Percentiles rank a stretch among this genome's conserved stretches.
Evolutionary conservation across 352 stramenopile genomes (phyloP).

Genomic region (Nothophytophthora sp.): DNA sequence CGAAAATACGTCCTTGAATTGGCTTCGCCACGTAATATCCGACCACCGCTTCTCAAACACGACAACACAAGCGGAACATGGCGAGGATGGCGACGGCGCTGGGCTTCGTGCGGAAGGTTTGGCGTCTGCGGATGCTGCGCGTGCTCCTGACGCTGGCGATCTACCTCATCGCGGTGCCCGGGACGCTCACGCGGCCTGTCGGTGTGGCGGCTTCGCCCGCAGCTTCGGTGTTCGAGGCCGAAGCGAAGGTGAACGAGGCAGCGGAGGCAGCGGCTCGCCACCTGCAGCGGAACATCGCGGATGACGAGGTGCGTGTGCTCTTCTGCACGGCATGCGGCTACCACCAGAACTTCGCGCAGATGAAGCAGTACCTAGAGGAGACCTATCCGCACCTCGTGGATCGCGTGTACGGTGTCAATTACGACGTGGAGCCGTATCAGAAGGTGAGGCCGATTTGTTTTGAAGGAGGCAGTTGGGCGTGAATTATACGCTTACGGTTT

Average conservation of each 20-base stretch:
- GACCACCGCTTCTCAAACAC: neutral
- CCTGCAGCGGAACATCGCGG: conserved; percentile 34
- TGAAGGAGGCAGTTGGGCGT: no score
- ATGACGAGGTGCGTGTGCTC: conserved; percentile 65
- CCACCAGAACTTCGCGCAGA: conserved; percentile 76
- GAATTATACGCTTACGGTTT: no score
- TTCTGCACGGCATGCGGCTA: conserved; percentile 83
- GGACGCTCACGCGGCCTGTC: conserved; percentile 3
- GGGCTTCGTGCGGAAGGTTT: conserved; percentile 7
- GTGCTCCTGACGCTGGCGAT: conserved; percentile 29
- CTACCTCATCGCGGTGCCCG: conserved; percentile 22
- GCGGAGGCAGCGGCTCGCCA: conserved; percentile 9
- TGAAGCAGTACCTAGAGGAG: conserved; percentile 69
- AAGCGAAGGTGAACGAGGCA: conserved; percentile 9
- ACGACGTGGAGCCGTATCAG: conserved; percentile 55
- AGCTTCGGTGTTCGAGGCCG: conserved; percentile 19
- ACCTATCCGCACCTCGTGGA: conserved; percentile 74
- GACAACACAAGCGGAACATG: conserved; percentile 9
- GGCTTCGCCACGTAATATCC: no score
- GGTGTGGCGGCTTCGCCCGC: neutral
- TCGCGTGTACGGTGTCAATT: conserved; percentile 63
- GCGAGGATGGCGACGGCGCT: conserved; percentile 9
- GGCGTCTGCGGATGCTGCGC: conserved; percentile 23
- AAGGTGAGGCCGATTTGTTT: conserved; percentile 20
- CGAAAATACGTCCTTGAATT: neutral